Base-by-base conservation (phyloP, 768 basidiomycete genomes). In the Leccinellum rugosiceps region DNA sequence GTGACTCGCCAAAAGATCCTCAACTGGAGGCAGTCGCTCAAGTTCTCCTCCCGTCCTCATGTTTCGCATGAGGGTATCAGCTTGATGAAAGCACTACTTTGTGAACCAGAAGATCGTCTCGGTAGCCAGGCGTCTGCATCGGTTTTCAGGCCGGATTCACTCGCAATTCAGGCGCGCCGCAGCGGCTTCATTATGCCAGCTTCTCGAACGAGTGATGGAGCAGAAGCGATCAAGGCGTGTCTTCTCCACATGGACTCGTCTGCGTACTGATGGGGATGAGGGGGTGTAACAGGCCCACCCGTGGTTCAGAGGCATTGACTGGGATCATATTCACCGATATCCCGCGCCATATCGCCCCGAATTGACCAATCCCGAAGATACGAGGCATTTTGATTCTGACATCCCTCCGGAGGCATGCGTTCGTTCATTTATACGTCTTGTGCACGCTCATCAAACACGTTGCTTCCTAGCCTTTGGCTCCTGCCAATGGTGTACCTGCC, bases 1-100 rank as follows among this genome's bases (percentile, higher is more conserved):
- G 85, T 93, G 68, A 98, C 95, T 54, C 83, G 95, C 58, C 93
- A 97, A 77, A 98, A 96, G 79, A 98, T 98, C 72, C 78, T 98
- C 66, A 94, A 94, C 76, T 98, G 95, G 94, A 87, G 86, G 60
- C 87, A 88, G 70, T 83, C 88, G 25, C 80, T 98, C 62, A 87
- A 88, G 58, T 98, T 98, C 74, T 94, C 95, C 6, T 73, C 84
- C 26, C 83, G 86, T 59, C 94, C 94, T 58, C 83, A 80, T 57
- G 87, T 95, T 56, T 94, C 94, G 51, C 84, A 85, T 69, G 92
- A 93, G 74, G 94, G 88, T 52, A 81, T 92, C 60, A 87, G 87
- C 75, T 78, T 98, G 66, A 91, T 98, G 83, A 83, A 88, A 66
- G 86, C 85, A 63, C 80, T 98, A 25, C 84, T 98, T 31, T 98